These are phyloP conservation scores for Colletotrichum falcatum DNA, from an alignment of 2,329 filamentous ascomycete species.

Conservation along the genomic window DNA sequence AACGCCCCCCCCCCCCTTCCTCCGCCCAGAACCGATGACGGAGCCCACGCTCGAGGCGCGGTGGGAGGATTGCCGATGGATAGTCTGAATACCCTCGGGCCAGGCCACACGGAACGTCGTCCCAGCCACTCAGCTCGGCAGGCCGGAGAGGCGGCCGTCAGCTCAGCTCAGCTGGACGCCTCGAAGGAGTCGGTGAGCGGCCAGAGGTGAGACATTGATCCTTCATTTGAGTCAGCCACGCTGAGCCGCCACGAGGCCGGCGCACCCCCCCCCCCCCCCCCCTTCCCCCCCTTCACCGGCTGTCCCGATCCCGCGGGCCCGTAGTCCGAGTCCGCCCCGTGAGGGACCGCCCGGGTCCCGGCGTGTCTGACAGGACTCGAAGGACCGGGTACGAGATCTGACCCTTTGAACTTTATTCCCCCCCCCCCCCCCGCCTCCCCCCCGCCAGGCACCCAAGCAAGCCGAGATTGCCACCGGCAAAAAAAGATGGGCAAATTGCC, in stretches of 20 bases:
- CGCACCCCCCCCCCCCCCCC: too few relatives aligned
- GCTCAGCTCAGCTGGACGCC: slow-evolving; percentile 1
- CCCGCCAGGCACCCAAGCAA: too few relatives aligned
- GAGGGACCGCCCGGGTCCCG: slow-evolving; percentile 6
- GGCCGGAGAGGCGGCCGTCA: not conserved
- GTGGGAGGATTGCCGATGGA: slow-evolving; percentile 7
- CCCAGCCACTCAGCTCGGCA: slow-evolving; percentile 10
- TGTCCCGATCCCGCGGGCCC: slow-evolving; percentile 11
- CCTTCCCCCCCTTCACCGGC: too few relatives aligned
- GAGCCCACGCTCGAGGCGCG: not conserved
- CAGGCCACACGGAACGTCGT: not conserved
- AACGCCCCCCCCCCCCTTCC: not conserved
- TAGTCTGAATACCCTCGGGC: not conserved
- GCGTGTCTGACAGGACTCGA: slow-evolving; percentile 13
- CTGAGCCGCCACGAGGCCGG: not conserved
- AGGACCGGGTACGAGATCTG: too few relatives aligned
- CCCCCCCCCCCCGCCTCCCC: too few relatives aligned
- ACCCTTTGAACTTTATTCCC: slow-evolving; percentile 10
- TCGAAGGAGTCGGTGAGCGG: not conserved
- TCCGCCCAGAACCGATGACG: too few relatives aligned
- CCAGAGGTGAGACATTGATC: too few relatives aligned
- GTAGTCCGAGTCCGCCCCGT: slow-evolving; percentile 18
- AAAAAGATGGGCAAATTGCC: slow-evolving; percentile 23
- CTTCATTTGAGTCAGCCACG: not conserved
- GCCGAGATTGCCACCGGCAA: not conserved